Conservation (phyloP, 805 yeast genomes). For the Starmerella floris region DNA sequence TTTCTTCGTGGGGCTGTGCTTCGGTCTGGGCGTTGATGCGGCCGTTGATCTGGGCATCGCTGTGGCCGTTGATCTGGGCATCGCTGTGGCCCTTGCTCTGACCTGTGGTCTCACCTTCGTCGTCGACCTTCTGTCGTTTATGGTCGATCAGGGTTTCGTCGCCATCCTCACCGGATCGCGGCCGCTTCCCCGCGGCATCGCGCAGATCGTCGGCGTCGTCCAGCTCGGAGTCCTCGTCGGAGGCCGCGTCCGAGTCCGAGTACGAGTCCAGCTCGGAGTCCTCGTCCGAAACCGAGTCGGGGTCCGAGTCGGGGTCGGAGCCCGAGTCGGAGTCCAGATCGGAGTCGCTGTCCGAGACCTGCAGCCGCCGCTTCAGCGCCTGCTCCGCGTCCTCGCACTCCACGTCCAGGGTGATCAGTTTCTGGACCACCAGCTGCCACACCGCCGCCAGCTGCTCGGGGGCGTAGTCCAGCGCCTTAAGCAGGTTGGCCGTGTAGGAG, state of each 20-base stretch:
- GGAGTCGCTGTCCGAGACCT: constrained; percentile 23
- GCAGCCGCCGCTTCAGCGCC: constrained; percentile 22
- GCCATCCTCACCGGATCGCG: constrained; percentile 23
- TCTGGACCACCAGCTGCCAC: constrained; percentile 72
- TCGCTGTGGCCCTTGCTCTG: too few species aligned
- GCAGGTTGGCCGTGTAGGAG: constrained; percentile 51
- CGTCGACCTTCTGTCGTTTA: not conserved
- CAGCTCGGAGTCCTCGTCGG: constrained; percentile 18
- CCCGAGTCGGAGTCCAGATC: constrained; percentile 27
- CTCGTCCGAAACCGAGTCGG: constrained; percentile 18
- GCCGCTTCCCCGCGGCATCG: constrained; percentile 21
- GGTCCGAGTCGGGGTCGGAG: constrained; percentile 27
- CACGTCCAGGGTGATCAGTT: constrained; percentile 75
- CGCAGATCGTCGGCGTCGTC: not conserved
- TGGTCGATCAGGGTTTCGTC: constrained; percentile 19
- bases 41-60: too few species aligned
- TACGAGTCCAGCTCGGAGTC: constrained; percentile 16
- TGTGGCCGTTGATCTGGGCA: too few species aligned
- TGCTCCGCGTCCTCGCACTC: constrained; percentile 74
- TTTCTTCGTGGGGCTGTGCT: too few species aligned
- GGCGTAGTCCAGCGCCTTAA: constrained; percentile 52
- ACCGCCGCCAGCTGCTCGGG: constrained; percentile 58
- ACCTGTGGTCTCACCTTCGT: too few species aligned
- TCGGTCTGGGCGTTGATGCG: too few species aligned
- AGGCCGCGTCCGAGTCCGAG: constrained; percentile 17